phyloP scores from a whole-genome alignment of 352 stramenopile genomes.

The Phytophthora constricta region DNA sequence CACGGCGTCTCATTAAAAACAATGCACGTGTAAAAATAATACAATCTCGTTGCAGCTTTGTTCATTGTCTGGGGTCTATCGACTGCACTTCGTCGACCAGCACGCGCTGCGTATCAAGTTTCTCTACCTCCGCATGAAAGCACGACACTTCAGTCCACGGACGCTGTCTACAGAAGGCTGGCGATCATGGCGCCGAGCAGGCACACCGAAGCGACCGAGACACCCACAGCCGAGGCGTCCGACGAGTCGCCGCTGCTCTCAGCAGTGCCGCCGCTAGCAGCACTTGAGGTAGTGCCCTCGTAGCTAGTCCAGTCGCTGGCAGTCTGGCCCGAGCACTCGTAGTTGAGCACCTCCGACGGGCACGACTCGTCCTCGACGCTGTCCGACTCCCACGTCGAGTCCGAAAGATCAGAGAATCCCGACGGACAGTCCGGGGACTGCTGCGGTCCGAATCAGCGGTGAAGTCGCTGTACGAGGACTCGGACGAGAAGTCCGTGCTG shows the following conservation, averaged over 20 bases:
- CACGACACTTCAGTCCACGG: not conserved
- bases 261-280: conserved; percentile 31
- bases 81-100: conserved; percentile 14
- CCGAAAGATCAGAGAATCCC: conserved; percentile 34
- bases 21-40: conserved; percentile 11
- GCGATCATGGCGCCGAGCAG: conserved; percentile 14
- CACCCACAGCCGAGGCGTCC: conserved; percentile 19
- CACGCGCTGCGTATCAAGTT: conserved; percentile 5
- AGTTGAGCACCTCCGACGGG: conserved; percentile 42
- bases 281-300: conserved; percentile 36
- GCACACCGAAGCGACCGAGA: conserved; percentile 21
- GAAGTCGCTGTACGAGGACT: conserved; percentile 47
- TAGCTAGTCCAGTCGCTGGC: conserved; percentile 56
- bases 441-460: conserved; percentile 30
- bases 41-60: conserved; percentile 30
- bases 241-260: conserved; percentile 30
- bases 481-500: conserved; percentile 44
- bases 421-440: conserved; percentile 35
- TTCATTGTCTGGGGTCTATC: conserved; percentile 34
- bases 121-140: not conserved
- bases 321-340: conserved; percentile 52
- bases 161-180: conserved; percentile 15
- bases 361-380: conserved; percentile 37
- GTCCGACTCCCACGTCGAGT: conserved; percentile 43
- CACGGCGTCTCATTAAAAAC: too few species aligned